A percentile compares a stretch with the other conserved stretches of the same genome.
Conservation (phyloP, 805 yeast species). For the Yamadazyma phyllophila region DNA sequence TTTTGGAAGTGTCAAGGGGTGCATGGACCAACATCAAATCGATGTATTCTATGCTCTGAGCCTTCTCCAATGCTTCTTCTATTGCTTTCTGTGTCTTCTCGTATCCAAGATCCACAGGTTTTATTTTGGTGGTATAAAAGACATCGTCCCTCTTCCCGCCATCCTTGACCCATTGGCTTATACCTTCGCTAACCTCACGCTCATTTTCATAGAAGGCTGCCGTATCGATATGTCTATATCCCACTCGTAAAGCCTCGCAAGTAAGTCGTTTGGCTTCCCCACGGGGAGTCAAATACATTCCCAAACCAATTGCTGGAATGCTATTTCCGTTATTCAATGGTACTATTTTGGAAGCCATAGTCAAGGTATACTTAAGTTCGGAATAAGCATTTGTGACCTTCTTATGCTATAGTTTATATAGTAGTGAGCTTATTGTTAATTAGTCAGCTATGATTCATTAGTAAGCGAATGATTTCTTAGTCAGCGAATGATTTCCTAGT, state of each 20-base stretch:
- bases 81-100: slow-evolving; percentile 31
- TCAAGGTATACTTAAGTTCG: too few species aligned
- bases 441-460: too few species aligned
- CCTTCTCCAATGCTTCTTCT: slow-evolving; percentile 28
- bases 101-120: slow-evolving; percentile 32
- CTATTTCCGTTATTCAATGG: slow-evolving; percentile 6
- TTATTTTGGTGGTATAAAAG: slow-evolving; percentile 38
- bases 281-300: slow-evolving; percentile 12
- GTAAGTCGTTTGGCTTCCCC: slow-evolving; percentile 3
- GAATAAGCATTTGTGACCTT: too few species aligned
- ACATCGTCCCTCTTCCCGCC: slow-evolving; percentile 26
- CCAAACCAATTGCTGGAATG: slow-evolving; percentile 12
- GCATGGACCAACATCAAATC: slow-evolving; percentile 52
- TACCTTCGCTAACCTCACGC: slow-evolving; percentile 52
- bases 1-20: slow-evolving; percentile 33
- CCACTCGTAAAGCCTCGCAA: slow-evolving; percentile 52
- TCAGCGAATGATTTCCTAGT: too few species aligned
- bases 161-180: slow-evolving; percentile 44
- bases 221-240: slow-evolving; percentile 74
- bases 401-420: too few species aligned
- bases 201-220: slow-evolving; percentile 72
- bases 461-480: too few species aligned
- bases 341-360: too few species aligned
- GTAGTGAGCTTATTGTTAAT: too few species aligned
- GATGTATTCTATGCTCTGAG: slow-evolving; percentile 35